Evolutionary conservation across 2,329 filamentous ascomycete species (phyloP).

Genomic region (Fusarium setosum): DNA sequence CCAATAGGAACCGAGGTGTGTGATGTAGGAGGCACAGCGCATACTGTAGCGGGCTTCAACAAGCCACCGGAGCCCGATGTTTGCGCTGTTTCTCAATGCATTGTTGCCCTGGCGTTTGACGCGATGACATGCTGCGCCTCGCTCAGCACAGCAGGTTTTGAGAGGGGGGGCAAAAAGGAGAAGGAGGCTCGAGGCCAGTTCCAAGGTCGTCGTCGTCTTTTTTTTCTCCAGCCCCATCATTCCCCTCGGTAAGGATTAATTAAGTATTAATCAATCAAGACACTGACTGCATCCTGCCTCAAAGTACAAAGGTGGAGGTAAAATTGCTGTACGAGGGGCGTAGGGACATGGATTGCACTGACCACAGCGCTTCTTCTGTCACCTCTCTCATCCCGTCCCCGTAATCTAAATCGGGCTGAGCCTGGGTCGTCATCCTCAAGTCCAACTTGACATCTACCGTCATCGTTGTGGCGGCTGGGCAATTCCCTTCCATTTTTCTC

Average conservation of each 20-base stretch:
- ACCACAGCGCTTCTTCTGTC: background rate
- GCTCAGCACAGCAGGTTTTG: constrained; percentile 1
- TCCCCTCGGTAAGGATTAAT: background rate
- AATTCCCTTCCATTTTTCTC: background rate
- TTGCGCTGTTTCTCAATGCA: background rate
- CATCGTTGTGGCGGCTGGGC: background rate
- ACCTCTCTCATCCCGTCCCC: background rate
- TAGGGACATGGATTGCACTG: constrained; percentile 8
- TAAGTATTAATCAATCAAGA: background rate
- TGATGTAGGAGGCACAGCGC: constrained; percentile 7
- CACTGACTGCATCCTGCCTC: background rate
- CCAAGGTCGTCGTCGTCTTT: background rate
- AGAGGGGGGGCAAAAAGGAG: background rate
- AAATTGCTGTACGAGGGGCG: constrained; percentile 1
- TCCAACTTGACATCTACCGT: constrained; percentile 29
- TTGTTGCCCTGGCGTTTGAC: no score
- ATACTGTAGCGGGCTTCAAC: constrained; percentile 4
- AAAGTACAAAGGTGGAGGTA: background rate
- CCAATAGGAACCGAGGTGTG: constrained; percentile 16
- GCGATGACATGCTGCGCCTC: constrained; percentile 24
- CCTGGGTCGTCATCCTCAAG: constrained; percentile 15
- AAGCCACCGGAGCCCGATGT: constrained; percentile 11
- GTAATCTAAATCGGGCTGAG: constrained; percentile 10
- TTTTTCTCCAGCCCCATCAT: background rate
- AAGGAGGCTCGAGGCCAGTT: no score